phyloP scores from a whole-genome alignment of 2,329 filamentous ascomycete genomes.

The Epicoccum nigrum region DNA sequence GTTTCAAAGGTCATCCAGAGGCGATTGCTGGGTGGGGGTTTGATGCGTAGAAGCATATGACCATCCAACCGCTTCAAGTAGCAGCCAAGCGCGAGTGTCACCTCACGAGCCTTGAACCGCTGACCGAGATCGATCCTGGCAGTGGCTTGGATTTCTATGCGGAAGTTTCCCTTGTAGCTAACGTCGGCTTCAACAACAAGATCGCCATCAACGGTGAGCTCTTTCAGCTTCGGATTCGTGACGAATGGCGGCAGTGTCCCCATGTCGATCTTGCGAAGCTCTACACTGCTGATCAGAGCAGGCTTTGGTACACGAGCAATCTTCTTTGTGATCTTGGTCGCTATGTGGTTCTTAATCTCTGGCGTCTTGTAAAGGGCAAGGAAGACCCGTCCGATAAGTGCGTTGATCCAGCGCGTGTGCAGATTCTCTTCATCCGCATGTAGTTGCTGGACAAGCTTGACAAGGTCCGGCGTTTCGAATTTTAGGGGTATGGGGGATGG shows the following conservation, averaged over 20 bases:
- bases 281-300: slow-evolving; percentile 83
- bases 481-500: slow-evolving; percentile 71
- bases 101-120: slow-evolving; percentile 87
- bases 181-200: slow-evolving; percentile 86
- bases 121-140: slow-evolving; percentile 88
- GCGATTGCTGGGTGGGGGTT: slow-evolving; percentile 92
- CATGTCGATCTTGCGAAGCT: slow-evolving; percentile 81
- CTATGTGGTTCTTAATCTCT: slow-evolving; percentile 78
- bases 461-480: slow-evolving; percentile 85
- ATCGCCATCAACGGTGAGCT: slow-evolving; percentile 90
- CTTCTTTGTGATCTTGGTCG: slow-evolving; percentile 91
- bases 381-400: slow-evolving; percentile 85
- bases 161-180: slow-evolving; percentile 86
- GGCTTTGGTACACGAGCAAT: slow-evolving; percentile 93
- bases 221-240: slow-evolving; percentile 84
- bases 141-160: slow-evolving; percentile 89
- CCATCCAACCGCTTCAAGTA: slow-evolving; percentile 85
- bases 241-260: slow-evolving; percentile 87
- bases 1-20: slow-evolving; percentile 95
- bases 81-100: slow-evolving; percentile 85
- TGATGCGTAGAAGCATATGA: slow-evolving; percentile 83
- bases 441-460: slow-evolving; percentile 84
- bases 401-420: slow-evolving; percentile 93
- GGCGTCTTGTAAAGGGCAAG: slow-evolving; percentile 84
- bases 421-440: slow-evolving; percentile 91